Percentiles rank a stretch among this genome's conserved stretches.
Evolutionary conservation across 2,329 filamentous ascomycete genomes (phyloP).

Genomic region (Epichloe baconii): DNA sequence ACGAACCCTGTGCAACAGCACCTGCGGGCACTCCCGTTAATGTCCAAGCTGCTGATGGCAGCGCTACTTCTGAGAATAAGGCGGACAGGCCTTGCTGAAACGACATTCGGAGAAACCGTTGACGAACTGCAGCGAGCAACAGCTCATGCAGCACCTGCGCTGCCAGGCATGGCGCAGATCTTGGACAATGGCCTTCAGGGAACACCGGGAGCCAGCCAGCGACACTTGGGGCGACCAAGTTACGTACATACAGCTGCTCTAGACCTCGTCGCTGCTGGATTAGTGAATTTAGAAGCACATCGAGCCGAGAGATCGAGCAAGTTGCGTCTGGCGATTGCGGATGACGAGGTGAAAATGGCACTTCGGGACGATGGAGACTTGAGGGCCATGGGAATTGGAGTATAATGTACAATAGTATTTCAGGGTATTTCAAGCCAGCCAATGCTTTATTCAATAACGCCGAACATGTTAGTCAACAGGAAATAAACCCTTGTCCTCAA

Average conservation of each 20-base stretch:
- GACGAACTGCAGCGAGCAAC: constrained; percentile 50
- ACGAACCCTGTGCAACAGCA: constrained; percentile 85
- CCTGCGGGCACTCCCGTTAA: constrained; percentile 67
- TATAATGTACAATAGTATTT: constrained; percentile 18
- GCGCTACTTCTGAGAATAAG: constrained; percentile 68
- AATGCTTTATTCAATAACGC: background rate
- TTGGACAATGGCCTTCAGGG: constrained; percentile 18
- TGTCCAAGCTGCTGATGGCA: constrained; percentile 73
- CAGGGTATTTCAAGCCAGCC: constrained; percentile 6
- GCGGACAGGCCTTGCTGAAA: constrained; percentile 75
- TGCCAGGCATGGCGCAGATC: constrained; percentile 24
- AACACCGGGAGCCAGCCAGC: constrained; percentile 15
- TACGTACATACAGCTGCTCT: constrained; percentile 58
- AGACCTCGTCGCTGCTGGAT: constrained; percentile 74
- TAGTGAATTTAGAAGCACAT: constrained; percentile 71
- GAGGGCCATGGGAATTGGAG: constrained; percentile 57
- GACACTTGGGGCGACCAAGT: constrained; percentile 19
- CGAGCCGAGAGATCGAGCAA: constrained; percentile 78
- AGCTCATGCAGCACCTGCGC: constrained; percentile 20
- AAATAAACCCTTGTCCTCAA: background rate
- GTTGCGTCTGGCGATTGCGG: constrained; percentile 70
- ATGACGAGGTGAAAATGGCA: constrained; percentile 82
- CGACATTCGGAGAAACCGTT: constrained; percentile 75
- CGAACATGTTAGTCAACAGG: background rate
- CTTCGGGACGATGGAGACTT: constrained; percentile 81